Percentiles rank a stretch among this genome's conserved stretches.
Evolutionary conservation across 495 filamentous ascomycete species (phyloP).

Genomic region (Articulospora tetracladia): DNA sequence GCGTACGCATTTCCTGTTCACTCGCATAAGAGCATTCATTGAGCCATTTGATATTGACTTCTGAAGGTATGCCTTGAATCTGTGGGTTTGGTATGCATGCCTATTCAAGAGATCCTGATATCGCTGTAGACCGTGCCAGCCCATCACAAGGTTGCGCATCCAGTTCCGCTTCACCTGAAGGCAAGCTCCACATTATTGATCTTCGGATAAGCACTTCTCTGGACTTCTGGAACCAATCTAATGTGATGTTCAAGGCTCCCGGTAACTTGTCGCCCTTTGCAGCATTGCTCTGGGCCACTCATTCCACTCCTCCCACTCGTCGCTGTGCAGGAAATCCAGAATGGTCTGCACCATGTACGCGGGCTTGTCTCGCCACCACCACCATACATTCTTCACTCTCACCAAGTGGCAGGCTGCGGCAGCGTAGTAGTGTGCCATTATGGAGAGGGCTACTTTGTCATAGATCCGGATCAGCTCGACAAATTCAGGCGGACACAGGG

Average conservation of each 20-base stretch:
- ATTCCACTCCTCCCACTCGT: not conserved
- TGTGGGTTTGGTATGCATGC: too few relatives aligned
- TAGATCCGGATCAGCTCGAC: constrained; percentile 2
- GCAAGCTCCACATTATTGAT: too few relatives aligned
- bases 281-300: constrained; percentile 3
- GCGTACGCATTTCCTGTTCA: too few relatives aligned
- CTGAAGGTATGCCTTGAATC: too few relatives aligned
- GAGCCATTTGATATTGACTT: too few relatives aligned
- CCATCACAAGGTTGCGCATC: too few relatives aligned
- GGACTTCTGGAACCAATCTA: too few relatives aligned
- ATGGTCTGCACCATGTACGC: constrained; percentile 6
- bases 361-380: constrained; percentile 14
- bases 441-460: constrained; percentile 9
- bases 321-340: not conserved
- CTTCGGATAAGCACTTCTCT: not conserved
- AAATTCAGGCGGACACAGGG: constrained; percentile 4
- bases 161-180: too few relatives aligned
- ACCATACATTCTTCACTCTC: constrained; percentile 2
- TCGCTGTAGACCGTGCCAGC: too few relatives aligned
- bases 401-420: not conserved
- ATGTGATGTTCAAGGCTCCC: not conserved
- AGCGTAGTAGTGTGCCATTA: constrained; percentile 14
- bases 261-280: not conserved
- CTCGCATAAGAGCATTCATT: too few relatives aligned
- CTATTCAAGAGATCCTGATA: too few relatives aligned